Percentiles rank a stretch among this genome's conserved stretches.
Conservation (phyloP, 2,329 filamentous ascomycete species). For the Fusarium nygamai region DNA sequence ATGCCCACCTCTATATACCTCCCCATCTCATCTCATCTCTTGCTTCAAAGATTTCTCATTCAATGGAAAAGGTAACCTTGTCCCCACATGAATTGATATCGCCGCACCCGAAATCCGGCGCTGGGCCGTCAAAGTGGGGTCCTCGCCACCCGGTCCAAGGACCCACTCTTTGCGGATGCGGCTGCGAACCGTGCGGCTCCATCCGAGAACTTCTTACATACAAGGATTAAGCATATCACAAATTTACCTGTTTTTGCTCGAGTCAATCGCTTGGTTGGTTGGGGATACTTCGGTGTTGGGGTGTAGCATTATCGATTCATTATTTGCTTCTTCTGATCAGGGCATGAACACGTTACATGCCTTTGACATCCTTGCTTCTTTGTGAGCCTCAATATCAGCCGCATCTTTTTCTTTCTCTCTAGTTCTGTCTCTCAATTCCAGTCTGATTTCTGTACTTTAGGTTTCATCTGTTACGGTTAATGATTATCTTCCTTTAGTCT, state of each 20-base stretch:
- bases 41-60: background rate
- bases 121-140: constrained; percentile 21
- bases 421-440: background rate
- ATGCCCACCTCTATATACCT: constrained; percentile 34
- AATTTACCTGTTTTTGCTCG: background rate
- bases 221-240: constrained; percentile 2
- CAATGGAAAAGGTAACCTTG: background rate
- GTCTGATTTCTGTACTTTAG: background rate
- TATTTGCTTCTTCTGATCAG: constrained; percentile 14
- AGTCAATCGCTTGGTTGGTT: background rate
- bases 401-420: background rate
- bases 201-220: constrained; percentile 22
- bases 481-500: background rate
- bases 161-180: constrained; percentile 13
- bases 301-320: constrained; percentile 10
- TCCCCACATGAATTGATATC: constrained; percentile 4
- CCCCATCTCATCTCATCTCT: background rate
- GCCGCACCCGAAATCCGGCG: constrained; percentile 28
- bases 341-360: constrained; percentile 6
- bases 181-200: constrained; percentile 36
- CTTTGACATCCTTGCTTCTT: constrained; percentile 16
- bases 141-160: background rate
- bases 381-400: constrained; percentile 1
- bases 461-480: background rate
- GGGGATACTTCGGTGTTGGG: constrained; percentile 43